Base-by-base conservation (phyloP, 73 alveolate genomes). In the Symbiodinium pilosum region DNA sequence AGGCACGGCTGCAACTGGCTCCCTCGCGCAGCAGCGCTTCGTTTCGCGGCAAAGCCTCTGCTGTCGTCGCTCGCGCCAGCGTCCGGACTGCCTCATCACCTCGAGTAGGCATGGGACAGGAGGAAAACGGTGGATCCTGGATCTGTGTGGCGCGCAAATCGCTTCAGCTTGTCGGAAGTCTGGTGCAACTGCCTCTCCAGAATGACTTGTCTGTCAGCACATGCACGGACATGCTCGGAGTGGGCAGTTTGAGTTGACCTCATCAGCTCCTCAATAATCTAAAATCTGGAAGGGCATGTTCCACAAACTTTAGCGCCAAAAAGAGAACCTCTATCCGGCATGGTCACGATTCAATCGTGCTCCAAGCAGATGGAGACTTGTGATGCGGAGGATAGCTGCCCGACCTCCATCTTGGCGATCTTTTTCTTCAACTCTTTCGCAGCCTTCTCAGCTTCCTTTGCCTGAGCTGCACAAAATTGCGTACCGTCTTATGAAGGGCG, bases 51-150 rank as follows among this genome's bases (percentile, higher is more conserved):
- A 92, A 26, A 26, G 98, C 77, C 98, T 92, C 98, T 38, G 77
- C 64, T 21, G 88, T 39, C 41, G 71, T 41, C 34, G 98, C 83
- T 59, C 98, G 98, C 56, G 91, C 81, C 91, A 92, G 36, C 68
- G 98, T 92, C 43, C 83, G 59, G 32, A 92, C 98, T 32, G 98
- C 98, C 83, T 92, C 98, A 71, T 88, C 95, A 20, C 95, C 86
- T 51, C 39, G 38, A 40, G 73, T 41, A 47, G 47, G 47, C 32
- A 75, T 14, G 47, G 86, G 51, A 28, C 5, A 6, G 6, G 51
- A 47, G 21, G 59, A 47, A 47, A 47, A 6, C 59, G 6, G 14
- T 47, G 14, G 59, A 47, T 9, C n/a, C n/a, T 47, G 59, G 21
- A 47, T 47, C 59, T 47, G 59, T 14, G 59, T 9, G 59, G 59